Conservation (phyloP, 2,329 filamentous ascomycete species). For the Lachnellula arida region DNA sequence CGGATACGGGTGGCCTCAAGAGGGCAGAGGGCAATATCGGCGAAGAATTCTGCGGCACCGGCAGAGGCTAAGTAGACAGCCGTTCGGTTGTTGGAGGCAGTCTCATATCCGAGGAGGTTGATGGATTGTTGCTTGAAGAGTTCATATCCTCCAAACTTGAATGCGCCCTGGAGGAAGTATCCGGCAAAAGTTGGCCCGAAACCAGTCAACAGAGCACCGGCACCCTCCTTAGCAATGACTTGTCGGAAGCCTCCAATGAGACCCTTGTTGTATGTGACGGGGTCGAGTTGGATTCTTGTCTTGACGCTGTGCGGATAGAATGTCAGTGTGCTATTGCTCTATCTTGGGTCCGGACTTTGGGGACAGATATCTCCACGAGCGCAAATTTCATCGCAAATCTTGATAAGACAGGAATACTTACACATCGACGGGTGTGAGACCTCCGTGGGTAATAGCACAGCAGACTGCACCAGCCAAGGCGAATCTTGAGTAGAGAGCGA, state of each 20-base stretch:
- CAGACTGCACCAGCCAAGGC: constrained; percentile 96
- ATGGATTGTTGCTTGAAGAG: constrained; percentile 94
- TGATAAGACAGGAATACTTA: constrained; percentile 53
- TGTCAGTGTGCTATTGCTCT: constrained; percentile 21
- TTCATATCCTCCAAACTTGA: constrained; percentile 95
- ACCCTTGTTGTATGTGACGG: constrained; percentile 81
- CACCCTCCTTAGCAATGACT: constrained; percentile 79
- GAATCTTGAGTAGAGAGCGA: constrained; percentile 88
- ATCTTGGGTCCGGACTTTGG: constrained; percentile 11
- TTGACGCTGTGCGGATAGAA: constrained; percentile 63
- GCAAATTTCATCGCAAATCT: background rate
- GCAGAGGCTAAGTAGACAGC: constrained; percentile 73
- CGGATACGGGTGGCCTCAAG: constrained; percentile 92
- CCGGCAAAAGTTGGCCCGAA: constrained; percentile 80
- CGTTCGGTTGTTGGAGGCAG: constrained; percentile 72
- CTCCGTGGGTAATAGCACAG: constrained; percentile 97
- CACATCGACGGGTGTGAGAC: constrained; percentile 98
- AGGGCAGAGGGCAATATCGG: constrained; percentile 81
- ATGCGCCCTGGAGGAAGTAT: constrained; percentile 90
- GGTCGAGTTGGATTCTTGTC: constrained; percentile 92
- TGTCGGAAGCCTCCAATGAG: constrained; percentile 82
- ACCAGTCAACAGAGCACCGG: constrained; percentile 80
- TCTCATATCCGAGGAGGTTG: constrained; percentile 72
- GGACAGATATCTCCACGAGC: background rate
- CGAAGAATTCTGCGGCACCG: constrained; percentile 62